Evolutionary conservation across 1,139 yeast genomes (phyloP).

Genomic region (Scheffersomyces insectosa): DNA sequence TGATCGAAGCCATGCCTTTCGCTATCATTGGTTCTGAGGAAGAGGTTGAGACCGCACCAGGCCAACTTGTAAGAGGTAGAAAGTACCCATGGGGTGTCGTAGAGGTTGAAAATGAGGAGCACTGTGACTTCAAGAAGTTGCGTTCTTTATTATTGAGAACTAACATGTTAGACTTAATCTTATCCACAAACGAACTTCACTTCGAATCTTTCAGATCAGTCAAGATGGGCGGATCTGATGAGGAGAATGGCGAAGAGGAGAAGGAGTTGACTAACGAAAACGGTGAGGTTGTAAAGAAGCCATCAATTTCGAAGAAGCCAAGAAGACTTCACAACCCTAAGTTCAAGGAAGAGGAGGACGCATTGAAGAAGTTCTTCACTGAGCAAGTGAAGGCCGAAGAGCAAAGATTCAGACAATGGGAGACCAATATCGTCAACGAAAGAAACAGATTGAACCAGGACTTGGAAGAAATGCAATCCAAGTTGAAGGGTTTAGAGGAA

Average conservation of each 20-base stretch:
- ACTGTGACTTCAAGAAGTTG: constrained; percentile 92
- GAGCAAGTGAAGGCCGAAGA: constrained; percentile 98
- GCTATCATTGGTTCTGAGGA: constrained; percentile 90
- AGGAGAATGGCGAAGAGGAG: constrained; percentile 22
- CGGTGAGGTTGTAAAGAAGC: constrained; percentile 36
- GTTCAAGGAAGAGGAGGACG: constrained; percentile 94
- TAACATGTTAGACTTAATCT: constrained; percentile 86
- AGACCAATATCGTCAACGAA: constrained; percentile 90
- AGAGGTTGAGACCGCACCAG: constrained; percentile 75
- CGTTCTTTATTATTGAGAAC: constrained; percentile 88
- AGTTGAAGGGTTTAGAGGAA: constrained; percentile 70
- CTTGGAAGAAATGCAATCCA: constrained; percentile 80
- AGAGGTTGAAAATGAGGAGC: constrained; percentile 93
- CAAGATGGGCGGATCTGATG: constrained; percentile 66
- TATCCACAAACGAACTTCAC: constrained; percentile 89
- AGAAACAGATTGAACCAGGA: constrained; percentile 93
- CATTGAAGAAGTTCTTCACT: constrained; percentile 91
- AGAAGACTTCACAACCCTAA: constrained; percentile 77
- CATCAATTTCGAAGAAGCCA: constrained; percentile 41
- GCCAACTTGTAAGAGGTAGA: constrained; percentile 81
- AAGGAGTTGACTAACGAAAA: constrained; percentile 31
- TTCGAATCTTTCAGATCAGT: constrained; percentile 84
- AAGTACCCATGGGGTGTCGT: constrained; percentile 98
- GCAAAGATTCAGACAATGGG: constrained; percentile 98
- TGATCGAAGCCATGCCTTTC: constrained; percentile 92